A percentile compares a stretch with the other conserved stretches of the same genome.
These are phyloP conservation scores for Hydnum rufescens DNA, from an alignment of 768 basidiomycete species.

Conservation along the genomic window DNA sequence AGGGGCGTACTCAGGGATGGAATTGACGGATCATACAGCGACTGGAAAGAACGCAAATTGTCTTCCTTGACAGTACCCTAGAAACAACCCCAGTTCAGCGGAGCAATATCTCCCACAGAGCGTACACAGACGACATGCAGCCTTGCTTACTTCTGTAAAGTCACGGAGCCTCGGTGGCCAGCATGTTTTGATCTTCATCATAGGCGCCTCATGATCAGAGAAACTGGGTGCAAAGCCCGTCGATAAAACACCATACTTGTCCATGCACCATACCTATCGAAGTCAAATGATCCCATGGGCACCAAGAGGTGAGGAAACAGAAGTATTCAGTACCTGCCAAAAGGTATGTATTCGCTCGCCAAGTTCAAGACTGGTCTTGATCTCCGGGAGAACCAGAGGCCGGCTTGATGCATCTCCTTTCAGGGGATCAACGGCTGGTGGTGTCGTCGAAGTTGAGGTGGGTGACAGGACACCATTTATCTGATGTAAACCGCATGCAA, in stretches of 20 bases:
- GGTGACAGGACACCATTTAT: not conserved
- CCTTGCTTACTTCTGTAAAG: not conserved
- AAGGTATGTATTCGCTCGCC: conserved; percentile 10
- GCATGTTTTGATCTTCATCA: not conserved
- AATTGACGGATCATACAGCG: not conserved
- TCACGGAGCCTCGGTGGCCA: not conserved
- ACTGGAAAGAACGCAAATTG: not conserved
- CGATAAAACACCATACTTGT: not conserved
- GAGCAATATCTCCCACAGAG: not conserved
- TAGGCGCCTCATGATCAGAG: not conserved
- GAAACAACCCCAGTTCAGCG: not conserved
- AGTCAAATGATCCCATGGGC: too few species aligned
- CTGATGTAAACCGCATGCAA: conserved; percentile 9
- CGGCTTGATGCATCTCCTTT: not conserved
- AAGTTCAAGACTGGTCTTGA: conserved; percentile 2
- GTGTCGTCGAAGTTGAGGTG: not conserved
- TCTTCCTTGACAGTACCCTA: not conserved
- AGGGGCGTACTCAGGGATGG: not conserved
- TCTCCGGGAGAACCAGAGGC: not conserved
- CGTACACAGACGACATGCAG: not conserved
- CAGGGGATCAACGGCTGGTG: not conserved
- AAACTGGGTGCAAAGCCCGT: not conserved
- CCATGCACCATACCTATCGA: not conserved
- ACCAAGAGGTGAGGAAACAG: too few species aligned
- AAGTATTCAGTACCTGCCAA: conserved; percentile 7